phyloP scores from a whole-genome alignment of 2,329 filamentous ascomycete species.

The Neurospora crassa region DNA sequence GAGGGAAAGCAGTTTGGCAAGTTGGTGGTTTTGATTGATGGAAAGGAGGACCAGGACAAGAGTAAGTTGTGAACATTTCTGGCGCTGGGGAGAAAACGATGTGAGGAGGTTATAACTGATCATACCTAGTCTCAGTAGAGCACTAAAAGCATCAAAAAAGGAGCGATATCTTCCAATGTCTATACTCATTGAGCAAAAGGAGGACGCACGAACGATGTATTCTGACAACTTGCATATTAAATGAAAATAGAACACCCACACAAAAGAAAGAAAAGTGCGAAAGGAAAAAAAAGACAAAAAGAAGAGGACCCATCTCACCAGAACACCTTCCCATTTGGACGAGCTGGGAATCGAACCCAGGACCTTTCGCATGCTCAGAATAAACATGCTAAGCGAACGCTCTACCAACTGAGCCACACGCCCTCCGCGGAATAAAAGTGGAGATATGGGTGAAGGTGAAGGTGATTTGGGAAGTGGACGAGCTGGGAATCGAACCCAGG shows the following conservation, averaged over 20 bases:
- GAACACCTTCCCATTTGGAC: not conserved
- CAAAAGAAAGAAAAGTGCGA: too few species aligned
- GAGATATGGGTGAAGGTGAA: too few species aligned
- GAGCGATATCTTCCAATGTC: too few species aligned
- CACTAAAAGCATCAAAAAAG: not conserved
- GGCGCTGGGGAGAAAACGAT: not conserved
- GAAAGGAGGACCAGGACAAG: slow-evolving; percentile 10
- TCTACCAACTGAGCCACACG: not conserved
- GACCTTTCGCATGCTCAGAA: too few species aligned
- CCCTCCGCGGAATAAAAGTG: not conserved
- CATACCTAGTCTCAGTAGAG: not conserved
- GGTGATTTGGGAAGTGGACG: not conserved
- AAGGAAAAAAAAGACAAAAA: not conserved
- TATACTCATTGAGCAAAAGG: not conserved
- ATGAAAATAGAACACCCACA: too few species aligned
- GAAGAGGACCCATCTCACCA: not conserved
- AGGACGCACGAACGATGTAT: not conserved
- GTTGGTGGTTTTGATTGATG: slow-evolving; percentile 64
- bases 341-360: not conserved
- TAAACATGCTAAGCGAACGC: too few species aligned
- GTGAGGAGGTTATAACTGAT: not conserved
- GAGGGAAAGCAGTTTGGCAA: slow-evolving; percentile 85
- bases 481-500: not conserved
- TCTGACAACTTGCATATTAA: too few species aligned
- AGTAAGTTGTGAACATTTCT: slow-evolving; percentile 3